Percentiles rank a stretch among this genome's conserved stretches.
Conservation (phyloP, 2,329 filamentous ascomycete species). For the Hawksworthiomyces lignivorus region DNA sequence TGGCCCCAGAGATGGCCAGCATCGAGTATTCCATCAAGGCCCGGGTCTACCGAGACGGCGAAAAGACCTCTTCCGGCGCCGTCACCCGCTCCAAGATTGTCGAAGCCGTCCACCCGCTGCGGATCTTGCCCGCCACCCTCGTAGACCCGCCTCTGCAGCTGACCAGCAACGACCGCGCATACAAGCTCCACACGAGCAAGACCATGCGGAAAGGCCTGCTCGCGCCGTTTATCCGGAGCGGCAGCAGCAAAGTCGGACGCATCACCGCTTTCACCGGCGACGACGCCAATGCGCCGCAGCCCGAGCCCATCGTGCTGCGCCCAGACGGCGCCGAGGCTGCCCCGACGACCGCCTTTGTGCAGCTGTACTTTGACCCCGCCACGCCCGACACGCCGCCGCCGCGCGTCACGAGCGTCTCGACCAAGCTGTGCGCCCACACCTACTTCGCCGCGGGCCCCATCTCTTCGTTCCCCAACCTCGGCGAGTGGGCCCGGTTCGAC, state of each 20-base stretch:
- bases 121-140: conserved; percentile 42
- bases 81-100: conserved; percentile 18
- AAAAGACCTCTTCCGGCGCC: conserved; percentile 14
- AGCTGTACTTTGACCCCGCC: conserved; percentile 40
- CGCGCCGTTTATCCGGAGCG: conserved; percentile 20
- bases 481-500: conserved; percentile 28
- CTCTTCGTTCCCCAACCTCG: conserved; percentile 41
- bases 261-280: conserved; percentile 33
- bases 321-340: conserved; percentile 38
- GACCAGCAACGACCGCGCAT: conserved; percentile 38
- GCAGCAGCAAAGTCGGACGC: conserved; percentile 37
- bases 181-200: conserved; percentile 44
- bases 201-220: conserved; percentile 46
- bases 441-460: conserved; percentile 43
- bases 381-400: conserved; percentile 37
- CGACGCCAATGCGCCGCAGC: conserved; percentile 31
- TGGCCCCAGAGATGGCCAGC: conserved; percentile 46
- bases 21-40: conserved; percentile 47
- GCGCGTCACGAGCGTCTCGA: conserved; percentile 38
- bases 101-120: conserved; percentile 29
- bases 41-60: conserved; percentile 26
- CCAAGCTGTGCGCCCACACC: conserved; percentile 45
- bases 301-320: conserved; percentile 41
- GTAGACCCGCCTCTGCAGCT: conserved; percentile 46
- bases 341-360: conserved; percentile 34